Evolutionary conservation across 1,284 basidiomycete species (phyloP).

Genomic region (Irpex sp.): DNA sequence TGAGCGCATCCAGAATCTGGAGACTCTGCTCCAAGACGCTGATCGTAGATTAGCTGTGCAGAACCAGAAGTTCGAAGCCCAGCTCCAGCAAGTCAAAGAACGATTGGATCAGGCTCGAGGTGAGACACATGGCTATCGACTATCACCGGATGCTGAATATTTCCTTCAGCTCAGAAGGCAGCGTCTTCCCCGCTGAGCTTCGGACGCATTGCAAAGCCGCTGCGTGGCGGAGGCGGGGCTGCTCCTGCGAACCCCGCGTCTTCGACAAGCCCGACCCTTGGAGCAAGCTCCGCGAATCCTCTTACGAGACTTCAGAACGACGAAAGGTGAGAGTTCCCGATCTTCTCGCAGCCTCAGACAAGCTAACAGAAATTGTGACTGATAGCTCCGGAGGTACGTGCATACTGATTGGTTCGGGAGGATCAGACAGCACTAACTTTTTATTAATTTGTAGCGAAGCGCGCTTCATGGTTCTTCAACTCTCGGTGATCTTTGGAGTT

Average conservation of each 20-base stretch:
- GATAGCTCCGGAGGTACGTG: constrained; percentile 27
- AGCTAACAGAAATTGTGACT: constrained; percentile 16
- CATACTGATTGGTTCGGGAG: constrained; percentile 16
- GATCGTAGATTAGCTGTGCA: constrained; percentile 88
- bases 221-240: constrained; percentile 85
- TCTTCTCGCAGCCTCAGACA: constrained; percentile 17
- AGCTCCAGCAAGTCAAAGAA: constrained; percentile 89
- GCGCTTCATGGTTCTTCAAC: constrained; percentile 87
- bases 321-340: constrained; percentile 60
- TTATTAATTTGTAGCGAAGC: constrained; percentile 56
- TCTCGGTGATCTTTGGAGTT: constrained; percentile 45
- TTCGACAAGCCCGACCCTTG: constrained; percentile 38
- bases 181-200: constrained; percentile 72
- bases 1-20: constrained; percentile 95
- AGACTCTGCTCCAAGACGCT: constrained; percentile 88
- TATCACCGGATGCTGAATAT: constrained; percentile 4
- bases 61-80: constrained; percentile 94
- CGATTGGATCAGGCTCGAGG: constrained; percentile 90
- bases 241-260: constrained; percentile 33
- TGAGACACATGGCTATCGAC: constrained; percentile 35
- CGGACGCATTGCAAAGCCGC: constrained; percentile 94
- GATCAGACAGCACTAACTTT: constrained; percentile 11
- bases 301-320: constrained; percentile 74
- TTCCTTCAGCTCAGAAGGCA: constrained; percentile 67
- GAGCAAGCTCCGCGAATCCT: constrained; percentile 51